Base-by-base conservation (phyloP, 768 basidiomycete species). In the Lyophyllum atratum region DNA sequence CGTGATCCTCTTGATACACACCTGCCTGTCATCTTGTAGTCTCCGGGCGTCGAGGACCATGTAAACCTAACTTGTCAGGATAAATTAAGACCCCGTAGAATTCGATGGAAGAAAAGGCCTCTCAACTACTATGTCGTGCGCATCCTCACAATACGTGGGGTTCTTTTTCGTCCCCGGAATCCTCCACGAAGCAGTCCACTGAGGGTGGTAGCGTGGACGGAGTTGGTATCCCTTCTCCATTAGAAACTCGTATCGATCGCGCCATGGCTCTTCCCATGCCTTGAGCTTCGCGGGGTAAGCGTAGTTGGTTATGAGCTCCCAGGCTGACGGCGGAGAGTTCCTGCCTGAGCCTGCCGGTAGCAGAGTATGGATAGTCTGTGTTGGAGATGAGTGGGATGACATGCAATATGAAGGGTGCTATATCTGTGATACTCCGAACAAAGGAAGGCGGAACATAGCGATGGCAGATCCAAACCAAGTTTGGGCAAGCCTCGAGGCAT, bases 1-100 rank as follows among this genome's bases (percentile, higher is more conserved):
- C 3, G 1, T 17, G 21, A 69, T 66, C 59, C 66, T 64, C 55
- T 72, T 72, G 29, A 72, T 52, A 52, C 71, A 72, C n/a, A 72
- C 68, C 21, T 66, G 62, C 24, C 61, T 46, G 8, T 68, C 69
- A 42, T 70, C 66, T 26, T 61, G 49, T 9, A 56, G 47, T 28
- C 66, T 53, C 25, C 64, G 64, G 9, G 65, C 71, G 49, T 72
- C 71, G 31, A 72, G 43, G 34, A 72, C 63, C 51, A 66, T 66
- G 8, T 66, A 64, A 19, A 68, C 55, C 71, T 72, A 29, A 51
- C 37, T 39, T 33, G 42, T 54, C 44, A 22, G 14, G 15, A 55
- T 54, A 22, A 2, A 5, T 31, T 31, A 5, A 31, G 5, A 31
- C 29, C 11, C 26, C 24, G 15, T 15, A 14, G 24, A 17, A 11